These are phyloP conservation scores for Pestalotiopsis sp. DNA, from an alignment of 2,329 filamentous ascomycete genomes.

Conservation along the genomic window DNA sequence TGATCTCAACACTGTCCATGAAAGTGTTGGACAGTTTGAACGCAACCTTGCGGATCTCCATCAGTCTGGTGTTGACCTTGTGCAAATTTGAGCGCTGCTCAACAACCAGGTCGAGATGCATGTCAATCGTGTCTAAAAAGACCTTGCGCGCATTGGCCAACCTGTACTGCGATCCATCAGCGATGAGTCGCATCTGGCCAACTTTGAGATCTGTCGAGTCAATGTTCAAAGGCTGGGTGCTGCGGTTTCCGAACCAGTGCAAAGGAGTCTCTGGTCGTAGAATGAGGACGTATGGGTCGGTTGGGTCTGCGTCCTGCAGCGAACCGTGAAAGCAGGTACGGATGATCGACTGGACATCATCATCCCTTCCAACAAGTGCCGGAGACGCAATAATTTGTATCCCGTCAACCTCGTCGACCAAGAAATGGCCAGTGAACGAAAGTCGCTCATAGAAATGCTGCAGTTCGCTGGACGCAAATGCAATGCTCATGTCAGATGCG, in stretches of 20 bases:
- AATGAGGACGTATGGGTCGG: slow-evolving; percentile 83
- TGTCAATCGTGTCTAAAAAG: slow-evolving; percentile 78
- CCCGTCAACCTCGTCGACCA: slow-evolving; percentile 79
- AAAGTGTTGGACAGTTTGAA: slow-evolving; percentile 97
- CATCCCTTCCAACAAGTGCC: slow-evolving; percentile 71
- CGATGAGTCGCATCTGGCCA: slow-evolving; percentile 84
- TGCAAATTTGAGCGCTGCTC: slow-evolving; percentile 93
- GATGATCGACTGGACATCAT: slow-evolving; percentile 84
- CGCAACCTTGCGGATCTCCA: slow-evolving; percentile 92
- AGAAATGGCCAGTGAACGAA: slow-evolving; percentile 81
- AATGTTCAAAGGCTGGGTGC: slow-evolving; percentile 72
- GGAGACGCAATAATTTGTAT: slow-evolving; percentile 86
- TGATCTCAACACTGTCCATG: slow-evolving; percentile 97
- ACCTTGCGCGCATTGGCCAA: slow-evolving; percentile 77
- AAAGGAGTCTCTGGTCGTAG: slow-evolving; percentile 79
- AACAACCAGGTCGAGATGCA: slow-evolving; percentile 85
- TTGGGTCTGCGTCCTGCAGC: slow-evolving; percentile 66
- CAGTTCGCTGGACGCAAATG: slow-evolving; percentile 67
- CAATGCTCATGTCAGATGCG: slow-evolving; percentile 90
- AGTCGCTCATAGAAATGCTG: slow-evolving; percentile 81
- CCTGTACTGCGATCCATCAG: slow-evolving; percentile 80
- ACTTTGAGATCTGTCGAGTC: slow-evolving; percentile 83
- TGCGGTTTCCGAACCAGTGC: slow-evolving; percentile 78
- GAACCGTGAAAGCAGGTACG: slow-evolving; percentile 65
- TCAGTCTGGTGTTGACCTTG: slow-evolving; percentile 87